Conservation (phyloP, 1,139 yeast genomes). For the Lodderomyces jiufengensis region DNA sequence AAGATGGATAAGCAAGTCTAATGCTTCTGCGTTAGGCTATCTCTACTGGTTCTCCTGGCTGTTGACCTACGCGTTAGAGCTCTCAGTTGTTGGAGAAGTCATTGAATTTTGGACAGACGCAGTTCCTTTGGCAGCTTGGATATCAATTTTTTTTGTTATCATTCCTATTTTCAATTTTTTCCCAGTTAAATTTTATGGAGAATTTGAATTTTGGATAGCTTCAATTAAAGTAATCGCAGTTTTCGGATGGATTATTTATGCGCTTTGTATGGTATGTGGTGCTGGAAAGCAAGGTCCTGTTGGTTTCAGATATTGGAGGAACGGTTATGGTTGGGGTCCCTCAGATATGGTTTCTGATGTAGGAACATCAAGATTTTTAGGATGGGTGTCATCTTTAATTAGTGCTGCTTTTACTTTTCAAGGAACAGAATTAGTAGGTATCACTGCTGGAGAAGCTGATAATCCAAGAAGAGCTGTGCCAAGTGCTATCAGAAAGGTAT, state of each 20-base stretch:
- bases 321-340: conserved; percentile 86
- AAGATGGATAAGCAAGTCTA: conserved; percentile 64
- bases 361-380: conserved; percentile 57
- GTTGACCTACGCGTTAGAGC: conserved; percentile 76
- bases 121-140: conserved; percentile 78
- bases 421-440: conserved; percentile 81
- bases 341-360: conserved; percentile 43
- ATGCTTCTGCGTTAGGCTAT: conserved; percentile 82
- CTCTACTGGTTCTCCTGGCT: conserved; percentile 88
- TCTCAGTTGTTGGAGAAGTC: conserved; percentile 76
- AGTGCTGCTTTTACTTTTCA: conserved; percentile 77
- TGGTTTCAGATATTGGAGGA: conserved; percentile 87
- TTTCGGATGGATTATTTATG: conserved; percentile 66
- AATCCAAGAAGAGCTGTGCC: conserved; percentile 85
- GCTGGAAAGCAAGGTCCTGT: conserved; percentile 67
- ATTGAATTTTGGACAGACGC: conserved; percentile 70
- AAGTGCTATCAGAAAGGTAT: conserved; percentile 60
- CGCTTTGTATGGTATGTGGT: conserved; percentile 70
- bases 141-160: conserved; percentile 55
- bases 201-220: conserved; percentile 51
- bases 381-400: conserved; percentile 61
- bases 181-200: conserved; percentile 46
- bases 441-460: conserved; percentile 83
- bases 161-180: conserved; percentile 34
- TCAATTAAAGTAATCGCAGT: conserved; percentile 66